Conservation (phyloP, 495 filamentous ascomycete species). For the Trypethelium eluteriae region DNA sequence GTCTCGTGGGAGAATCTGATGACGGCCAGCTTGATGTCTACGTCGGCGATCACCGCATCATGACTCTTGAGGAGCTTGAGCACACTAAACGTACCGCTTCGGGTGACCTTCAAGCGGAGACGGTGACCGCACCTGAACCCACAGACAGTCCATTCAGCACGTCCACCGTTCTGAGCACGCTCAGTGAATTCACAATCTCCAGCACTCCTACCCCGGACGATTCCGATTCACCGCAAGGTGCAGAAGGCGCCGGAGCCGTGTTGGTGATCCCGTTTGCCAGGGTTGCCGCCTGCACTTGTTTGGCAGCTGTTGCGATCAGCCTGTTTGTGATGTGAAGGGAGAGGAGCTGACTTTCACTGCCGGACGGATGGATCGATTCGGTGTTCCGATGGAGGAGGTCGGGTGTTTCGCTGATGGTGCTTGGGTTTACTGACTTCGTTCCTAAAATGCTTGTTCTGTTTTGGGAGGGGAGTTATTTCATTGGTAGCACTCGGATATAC, state of each 20-base stretch:
- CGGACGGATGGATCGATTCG: background rate
- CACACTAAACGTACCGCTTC: background rate
- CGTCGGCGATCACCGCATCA: background rate
- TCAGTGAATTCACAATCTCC: too few relatives aligned
- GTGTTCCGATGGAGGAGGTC: background rate
- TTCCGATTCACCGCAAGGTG: too few relatives aligned
- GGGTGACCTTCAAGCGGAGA: background rate
- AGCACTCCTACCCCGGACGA: too few relatives aligned
- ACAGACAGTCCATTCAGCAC: too few relatives aligned
- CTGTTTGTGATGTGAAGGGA: background rate
- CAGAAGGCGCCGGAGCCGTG: background rate
- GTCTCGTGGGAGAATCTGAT: background rate
- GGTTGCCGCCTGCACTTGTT: background rate
- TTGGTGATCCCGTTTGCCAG: background rate
- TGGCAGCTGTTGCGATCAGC: background rate
- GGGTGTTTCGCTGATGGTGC: background rate
- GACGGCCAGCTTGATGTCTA: background rate
- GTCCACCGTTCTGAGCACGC: too few relatives aligned
- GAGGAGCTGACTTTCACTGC: background rate
- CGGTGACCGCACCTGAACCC: background rate
- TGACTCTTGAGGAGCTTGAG: background rate
- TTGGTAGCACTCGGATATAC: too few relatives aligned
- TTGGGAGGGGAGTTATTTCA: background rate
- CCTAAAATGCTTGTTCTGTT: background rate
- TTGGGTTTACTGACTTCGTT: background rate